Evolutionary conservation across 768 basidiomycete species (phyloP).

Genomic region (Boletus reticuloceps): DNA sequence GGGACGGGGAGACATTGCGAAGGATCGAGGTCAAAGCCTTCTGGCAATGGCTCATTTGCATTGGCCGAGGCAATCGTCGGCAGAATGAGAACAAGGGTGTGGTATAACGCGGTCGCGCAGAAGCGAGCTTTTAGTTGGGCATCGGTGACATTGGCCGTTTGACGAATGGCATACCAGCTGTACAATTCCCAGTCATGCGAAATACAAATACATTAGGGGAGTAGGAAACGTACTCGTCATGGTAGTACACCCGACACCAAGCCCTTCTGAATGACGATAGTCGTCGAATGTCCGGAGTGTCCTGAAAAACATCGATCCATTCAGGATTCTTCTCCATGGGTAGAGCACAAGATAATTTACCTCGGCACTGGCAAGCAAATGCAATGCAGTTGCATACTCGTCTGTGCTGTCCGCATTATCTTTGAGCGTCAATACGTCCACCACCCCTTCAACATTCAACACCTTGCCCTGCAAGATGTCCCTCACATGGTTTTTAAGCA

Average conservation of each 20-base stretch:
- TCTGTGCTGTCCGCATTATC: slow-evolving; percentile 61
- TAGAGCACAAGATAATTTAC: slow-evolving; percentile 34
- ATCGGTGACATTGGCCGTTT: slow-evolving; percentile 75
- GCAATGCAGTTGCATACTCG: slow-evolving; percentile 68
- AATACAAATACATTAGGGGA: background rate
- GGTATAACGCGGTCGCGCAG: slow-evolving; percentile 70
- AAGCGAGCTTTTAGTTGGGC: slow-evolving; percentile 71
- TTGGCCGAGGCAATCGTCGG: slow-evolving; percentile 26
- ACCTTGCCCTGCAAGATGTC: slow-evolving; percentile 72
- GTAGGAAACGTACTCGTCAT: slow-evolving; percentile 71
- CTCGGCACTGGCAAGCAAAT: slow-evolving; percentile 55
- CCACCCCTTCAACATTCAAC: slow-evolving; percentile 72
- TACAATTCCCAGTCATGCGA: background rate
- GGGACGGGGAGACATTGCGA: slow-evolving; percentile 60
- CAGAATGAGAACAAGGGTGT: slow-evolving; percentile 53
- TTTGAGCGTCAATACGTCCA: slow-evolving; percentile 84
- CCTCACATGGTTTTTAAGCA: slow-evolving; percentile 68
- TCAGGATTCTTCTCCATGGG: background rate
- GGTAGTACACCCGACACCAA: slow-evolving; percentile 86
- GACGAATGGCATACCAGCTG: slow-evolving; percentile 78
- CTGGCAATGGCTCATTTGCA: slow-evolving; percentile 35
- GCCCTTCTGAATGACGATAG: slow-evolving; percentile 68
- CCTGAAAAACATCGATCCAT: slow-evolving; percentile 36
- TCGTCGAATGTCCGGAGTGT: slow-evolving; percentile 67
- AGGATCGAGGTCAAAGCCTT: slow-evolving; percentile 55